A percentile compares a stretch with the other conserved stretches of the same genome.
Conservation (phyloP, 2,329 filamentous ascomycete genomes). For the Pseudogymnoascus sp. region DNA sequence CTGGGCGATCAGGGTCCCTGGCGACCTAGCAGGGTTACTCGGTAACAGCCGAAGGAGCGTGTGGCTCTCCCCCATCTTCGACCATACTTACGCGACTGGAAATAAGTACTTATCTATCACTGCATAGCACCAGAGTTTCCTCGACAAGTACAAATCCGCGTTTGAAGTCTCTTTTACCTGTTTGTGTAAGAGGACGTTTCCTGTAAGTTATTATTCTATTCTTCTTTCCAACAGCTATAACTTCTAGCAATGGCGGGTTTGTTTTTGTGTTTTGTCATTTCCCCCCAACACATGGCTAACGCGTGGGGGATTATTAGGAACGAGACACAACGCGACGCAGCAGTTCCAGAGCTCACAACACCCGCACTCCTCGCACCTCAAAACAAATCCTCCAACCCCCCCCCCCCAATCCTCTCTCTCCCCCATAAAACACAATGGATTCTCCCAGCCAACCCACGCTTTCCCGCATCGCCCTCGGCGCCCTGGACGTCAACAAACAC, state of each 20-base stretch:
- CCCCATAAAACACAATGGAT: not conserved
- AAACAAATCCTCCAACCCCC: not conserved
- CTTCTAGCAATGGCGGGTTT: not conserved
- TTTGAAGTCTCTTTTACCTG: not conserved
- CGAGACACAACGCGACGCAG: not conserved
- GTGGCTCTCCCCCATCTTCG: not conserved
- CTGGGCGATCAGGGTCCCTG: not conserved
- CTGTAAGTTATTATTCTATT: not conserved
- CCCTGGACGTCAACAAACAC: constrained; percentile 10
- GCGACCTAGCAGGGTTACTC: constrained; percentile 3
- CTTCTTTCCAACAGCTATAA: not conserved
- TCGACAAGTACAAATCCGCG: not conserved
- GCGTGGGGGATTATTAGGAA: not conserved
- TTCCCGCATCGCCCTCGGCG: constrained; percentile 8
- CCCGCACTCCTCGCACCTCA: not conserved
- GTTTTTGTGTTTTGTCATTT: not conserved
- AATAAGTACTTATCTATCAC: constrained; percentile 1
- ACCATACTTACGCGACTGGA: not conserved
- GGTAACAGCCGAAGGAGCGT: constrained; percentile 4
- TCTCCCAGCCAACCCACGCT: not conserved
- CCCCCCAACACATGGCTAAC: not conserved
- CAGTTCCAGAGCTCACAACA: not conserved
- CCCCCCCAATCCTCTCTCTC: not conserved
- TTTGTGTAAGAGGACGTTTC: not conserved
- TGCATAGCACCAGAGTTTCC: not conserved